Conservation (phyloP, 768 basidiomycete species). For the Hygrophoropsis aurantiaca region DNA sequence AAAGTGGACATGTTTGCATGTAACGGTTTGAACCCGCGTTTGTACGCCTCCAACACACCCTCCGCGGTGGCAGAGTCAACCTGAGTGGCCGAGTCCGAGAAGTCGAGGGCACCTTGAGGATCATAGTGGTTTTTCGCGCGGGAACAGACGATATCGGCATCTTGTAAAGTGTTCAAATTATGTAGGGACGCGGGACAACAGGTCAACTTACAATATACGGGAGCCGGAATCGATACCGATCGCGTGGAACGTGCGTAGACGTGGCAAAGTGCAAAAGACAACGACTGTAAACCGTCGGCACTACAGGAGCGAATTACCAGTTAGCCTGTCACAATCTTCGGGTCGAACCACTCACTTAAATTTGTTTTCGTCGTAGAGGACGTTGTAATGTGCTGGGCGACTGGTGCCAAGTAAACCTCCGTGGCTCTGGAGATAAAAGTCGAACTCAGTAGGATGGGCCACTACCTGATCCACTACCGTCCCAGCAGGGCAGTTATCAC, state of each 20-base stretch:
- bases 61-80: conserved; percentile 40
- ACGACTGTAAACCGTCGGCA: conserved; percentile 64
- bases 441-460: conserved; percentile 69
- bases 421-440: conserved; percentile 79
- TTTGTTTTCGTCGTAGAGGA: conserved; percentile 48
- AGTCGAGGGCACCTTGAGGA: conserved; percentile 54
- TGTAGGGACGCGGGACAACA: neutral
- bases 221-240: conserved; percentile 80
- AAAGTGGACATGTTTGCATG: conserved; percentile 46
- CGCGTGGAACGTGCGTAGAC: conserved; percentile 80
- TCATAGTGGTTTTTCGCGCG: conserved; percentile 82
- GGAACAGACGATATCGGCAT: conserved; percentile 75
- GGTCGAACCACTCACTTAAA: conserved; percentile 49
- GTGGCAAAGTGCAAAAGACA: conserved; percentile 77
- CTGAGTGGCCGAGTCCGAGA: conserved; percentile 60
- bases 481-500: conserved; percentile 75
- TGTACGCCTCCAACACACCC: conserved; percentile 47
- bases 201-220: conserved; percentile 76
- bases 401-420: conserved; percentile 78
- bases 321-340: neutral
- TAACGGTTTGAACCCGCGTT: conserved; percentile 54
- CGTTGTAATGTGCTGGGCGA: conserved; percentile 58
- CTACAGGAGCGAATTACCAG: conserved; percentile 30
- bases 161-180: conserved; percentile 33
- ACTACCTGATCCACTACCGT: conserved; percentile 75